Conservation (phyloP, 305 asterid genomes). For the Fraxinus albicans region DNA sequence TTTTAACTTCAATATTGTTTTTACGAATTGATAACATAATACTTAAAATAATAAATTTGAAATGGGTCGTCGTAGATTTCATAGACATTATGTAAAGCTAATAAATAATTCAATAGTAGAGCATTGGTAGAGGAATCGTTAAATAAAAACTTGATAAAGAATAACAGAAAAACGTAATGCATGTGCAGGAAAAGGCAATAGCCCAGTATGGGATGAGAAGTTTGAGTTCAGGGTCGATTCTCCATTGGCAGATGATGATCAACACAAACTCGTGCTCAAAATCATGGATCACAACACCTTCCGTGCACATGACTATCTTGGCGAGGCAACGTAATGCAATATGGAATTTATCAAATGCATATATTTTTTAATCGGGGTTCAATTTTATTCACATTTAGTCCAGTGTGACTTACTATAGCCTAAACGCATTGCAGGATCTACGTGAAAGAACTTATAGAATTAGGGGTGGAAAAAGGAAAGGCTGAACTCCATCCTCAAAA, state of each 20-base stretch:
- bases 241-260: slow-evolving; percentile 32
- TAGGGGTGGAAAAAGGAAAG: slow-evolving; percentile 57
- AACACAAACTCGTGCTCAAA: slow-evolving; percentile 49
- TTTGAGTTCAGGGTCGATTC: slow-evolving; percentile 42
- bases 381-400: neutral
- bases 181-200: slow-evolving; percentile 50
- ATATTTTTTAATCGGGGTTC: too few relatives aligned
- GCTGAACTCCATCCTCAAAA: slow-evolving; percentile 46
- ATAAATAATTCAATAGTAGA: neutral
- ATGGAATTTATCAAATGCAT: neutral
- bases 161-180: neutral
- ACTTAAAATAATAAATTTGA: neutral
- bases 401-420: neutral
- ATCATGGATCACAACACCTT: slow-evolving; percentile 58
- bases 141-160: neutral
- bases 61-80: neutral
- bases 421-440: slow-evolving; percentile 42
- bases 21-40: neutral
- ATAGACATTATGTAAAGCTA: too few relatives aligned
- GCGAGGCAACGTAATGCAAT: slow-evolving; percentile 45
- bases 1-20: neutral
- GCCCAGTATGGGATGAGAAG: slow-evolving; percentile 34
- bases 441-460: slow-evolving; percentile 53
- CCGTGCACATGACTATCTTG: slow-evolving; percentile 52
- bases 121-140: neutral